Evolutionary conservation across 2,329 filamentous ascomycete species (phyloP).

Genomic region (Paramyrothecium roridum): DNA sequence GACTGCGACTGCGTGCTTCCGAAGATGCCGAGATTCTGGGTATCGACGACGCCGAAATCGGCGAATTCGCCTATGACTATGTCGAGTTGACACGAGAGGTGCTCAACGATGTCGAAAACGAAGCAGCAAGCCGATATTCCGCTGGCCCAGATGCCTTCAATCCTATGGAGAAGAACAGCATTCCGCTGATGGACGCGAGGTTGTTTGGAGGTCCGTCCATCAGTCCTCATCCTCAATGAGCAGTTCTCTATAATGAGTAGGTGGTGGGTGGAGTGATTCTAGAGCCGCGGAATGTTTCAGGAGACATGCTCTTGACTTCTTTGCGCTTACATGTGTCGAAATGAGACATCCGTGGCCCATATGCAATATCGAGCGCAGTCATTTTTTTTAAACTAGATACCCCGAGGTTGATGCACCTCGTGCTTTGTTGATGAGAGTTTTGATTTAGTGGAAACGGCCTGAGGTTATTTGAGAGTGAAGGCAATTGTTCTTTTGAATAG

Average conservation of each 20-base stretch:
- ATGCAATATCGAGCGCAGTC: background rate
- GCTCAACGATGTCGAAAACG: slow-evolving; percentile 43
- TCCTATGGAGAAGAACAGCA: slow-evolving; percentile 46
- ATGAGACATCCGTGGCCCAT: background rate
- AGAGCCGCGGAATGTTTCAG: no score
- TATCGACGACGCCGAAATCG: slow-evolving; percentile 87
- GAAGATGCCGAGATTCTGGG: slow-evolving; percentile 80
- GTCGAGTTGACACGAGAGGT: slow-evolving; percentile 71
- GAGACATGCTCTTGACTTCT: no score
- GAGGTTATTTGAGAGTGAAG: no score
- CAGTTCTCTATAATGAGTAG: background rate
- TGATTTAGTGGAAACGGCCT: no score
- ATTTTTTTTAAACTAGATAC: background rate
- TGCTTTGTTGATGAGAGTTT: background rate
- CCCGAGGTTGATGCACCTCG: background rate
- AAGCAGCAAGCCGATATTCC: slow-evolving; percentile 40
- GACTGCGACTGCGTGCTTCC: slow-evolving; percentile 67
- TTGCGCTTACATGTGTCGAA: no score
- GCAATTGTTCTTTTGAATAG: no score
- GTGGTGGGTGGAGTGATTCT: background rate
- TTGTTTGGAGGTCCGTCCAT: slow-evolving; percentile 26
- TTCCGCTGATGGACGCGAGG: slow-evolving; percentile 43
- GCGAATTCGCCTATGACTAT: slow-evolving; percentile 95
- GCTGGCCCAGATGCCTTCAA: slow-evolving; percentile 35
- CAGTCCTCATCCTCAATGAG: slow-evolving; percentile 11